Conservation (phyloP, 2,329 filamentous ascomycete genomes). For the Trichoderma brevicompactum region DNA sequence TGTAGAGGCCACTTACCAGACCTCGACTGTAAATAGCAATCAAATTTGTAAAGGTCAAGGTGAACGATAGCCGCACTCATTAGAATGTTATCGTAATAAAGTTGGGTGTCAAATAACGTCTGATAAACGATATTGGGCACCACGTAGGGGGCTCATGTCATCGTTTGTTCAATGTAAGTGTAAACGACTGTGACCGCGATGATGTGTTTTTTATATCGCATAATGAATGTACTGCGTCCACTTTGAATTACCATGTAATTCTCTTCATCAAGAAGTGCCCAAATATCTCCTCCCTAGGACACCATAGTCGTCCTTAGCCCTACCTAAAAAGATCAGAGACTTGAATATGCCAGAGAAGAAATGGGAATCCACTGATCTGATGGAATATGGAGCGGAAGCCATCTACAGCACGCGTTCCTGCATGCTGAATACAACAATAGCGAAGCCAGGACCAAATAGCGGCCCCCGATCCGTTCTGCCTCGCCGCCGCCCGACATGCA, state of each 20-base stretch:
- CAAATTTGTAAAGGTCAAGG: not conserved
- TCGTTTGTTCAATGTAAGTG: too few relatives aligned
- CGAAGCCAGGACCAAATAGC: slow-evolving; percentile 1
- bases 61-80: not conserved
- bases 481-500: slow-evolving; percentile 4
- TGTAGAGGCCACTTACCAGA: not conserved
- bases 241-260: not conserved
- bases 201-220: not conserved
- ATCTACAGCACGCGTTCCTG: slow-evolving; percentile 27
- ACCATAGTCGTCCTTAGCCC: not conserved
- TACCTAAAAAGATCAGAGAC: not conserved
- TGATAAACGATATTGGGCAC: not conserved
- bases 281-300: not conserved
- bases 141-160: not conserved
- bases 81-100: not conserved
- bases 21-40: not conserved
- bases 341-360: not conserved
- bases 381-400: slow-evolving; percentile 3
- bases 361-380: not conserved
- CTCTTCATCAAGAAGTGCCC: not conserved
- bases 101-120: not conserved
- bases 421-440: slow-evolving; percentile 20
- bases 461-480: slow-evolving; percentile 11
- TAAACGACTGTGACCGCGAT: not conserved
- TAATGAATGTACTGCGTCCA: not conserved